A percentile compares a stretch with the other conserved stretches of the same genome.
These are phyloP conservation scores for Fraxinus pennsylvanica DNA, from an alignment of 257 asterid genomes.

Conservation along the genomic window DNA sequence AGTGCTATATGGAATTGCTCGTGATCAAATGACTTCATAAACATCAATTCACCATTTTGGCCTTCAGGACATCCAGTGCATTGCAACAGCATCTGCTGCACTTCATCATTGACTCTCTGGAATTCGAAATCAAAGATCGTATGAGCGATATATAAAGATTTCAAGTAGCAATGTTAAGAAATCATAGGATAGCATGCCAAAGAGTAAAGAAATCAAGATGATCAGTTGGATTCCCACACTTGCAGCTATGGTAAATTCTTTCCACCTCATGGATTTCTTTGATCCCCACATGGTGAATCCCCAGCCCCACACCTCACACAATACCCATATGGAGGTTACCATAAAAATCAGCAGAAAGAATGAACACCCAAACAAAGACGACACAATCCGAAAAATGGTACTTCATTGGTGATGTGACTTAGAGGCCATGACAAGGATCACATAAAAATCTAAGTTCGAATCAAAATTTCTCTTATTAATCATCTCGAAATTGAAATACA, in stretches of 20 bases:
- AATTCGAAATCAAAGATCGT: conserved; percentile 17
- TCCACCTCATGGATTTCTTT: background rate
- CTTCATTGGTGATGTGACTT: too few species aligned
- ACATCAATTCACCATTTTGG: conserved; percentile 37
- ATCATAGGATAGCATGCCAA: background rate
- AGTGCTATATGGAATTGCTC: conserved; percentile 60
- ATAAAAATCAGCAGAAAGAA: background rate
- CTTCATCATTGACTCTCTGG: conserved; percentile 73
- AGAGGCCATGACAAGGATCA: background rate
- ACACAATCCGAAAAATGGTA: background rate
- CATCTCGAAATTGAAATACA: background rate
- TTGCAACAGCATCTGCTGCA: conserved; percentile 46
- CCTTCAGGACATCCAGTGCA: conserved; percentile 25
- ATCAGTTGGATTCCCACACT: background rate
- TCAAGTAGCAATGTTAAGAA: background rate
- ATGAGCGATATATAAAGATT: conserved; percentile 8
- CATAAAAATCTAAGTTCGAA: background rate
- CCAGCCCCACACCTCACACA: background rate
- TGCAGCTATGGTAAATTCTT: background rate
- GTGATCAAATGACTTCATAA: conserved; percentile 54
- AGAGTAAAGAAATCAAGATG: background rate
- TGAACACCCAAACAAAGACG: background rate
- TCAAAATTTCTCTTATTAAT: background rate
- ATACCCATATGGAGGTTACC: background rate
- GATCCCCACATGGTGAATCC: background rate